A percentile compares a stretch with the other conserved stretches of the same genome.
These are phyloP conservation scores for Aspergillus pseudoviridinutans DNA, from an alignment of 2,329 filamentous ascomycete species.

Conservation along the genomic window DNA sequence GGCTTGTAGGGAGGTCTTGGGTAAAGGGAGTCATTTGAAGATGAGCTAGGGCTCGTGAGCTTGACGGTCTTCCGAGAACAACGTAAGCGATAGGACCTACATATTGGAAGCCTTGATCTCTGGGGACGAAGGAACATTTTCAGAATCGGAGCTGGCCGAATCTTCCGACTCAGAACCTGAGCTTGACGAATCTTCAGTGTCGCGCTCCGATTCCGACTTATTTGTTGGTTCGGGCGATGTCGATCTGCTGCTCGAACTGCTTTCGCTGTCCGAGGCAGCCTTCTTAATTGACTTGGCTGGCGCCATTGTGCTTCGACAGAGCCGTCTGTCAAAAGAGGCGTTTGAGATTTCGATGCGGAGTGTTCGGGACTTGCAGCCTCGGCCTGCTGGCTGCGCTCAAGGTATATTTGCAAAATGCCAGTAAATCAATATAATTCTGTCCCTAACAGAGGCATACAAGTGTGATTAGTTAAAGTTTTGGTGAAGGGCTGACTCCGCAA, in stretches of 20 bases:
- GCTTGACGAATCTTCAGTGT: constrained; percentile 14
- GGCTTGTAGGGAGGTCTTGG: constrained; percentile 38
- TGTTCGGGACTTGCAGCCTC: background rate
- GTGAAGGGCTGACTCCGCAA: background rate
- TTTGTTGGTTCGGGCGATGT: constrained; percentile 23
- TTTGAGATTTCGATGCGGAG: constrained; percentile 9
- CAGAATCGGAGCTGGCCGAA: constrained; percentile 12
- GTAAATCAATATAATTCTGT: background rate
- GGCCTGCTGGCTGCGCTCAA: background rate
- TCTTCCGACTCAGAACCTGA: constrained; percentile 17
- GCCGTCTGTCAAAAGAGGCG: background rate
- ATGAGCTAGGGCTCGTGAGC: constrained; percentile 3
- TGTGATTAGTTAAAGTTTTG: background rate
- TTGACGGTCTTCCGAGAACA: background rate
- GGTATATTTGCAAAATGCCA: background rate
- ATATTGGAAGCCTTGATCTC: constrained; percentile 8
- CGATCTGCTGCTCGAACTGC: constrained; percentile 24
- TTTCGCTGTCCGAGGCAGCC: constrained; percentile 18
- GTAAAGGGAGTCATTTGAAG: constrained; percentile 17
- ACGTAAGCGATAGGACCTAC: background rate
- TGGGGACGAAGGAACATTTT: background rate
- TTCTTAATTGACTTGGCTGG: constrained; percentile 4
- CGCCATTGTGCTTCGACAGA: constrained; percentile 18
- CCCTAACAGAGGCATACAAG: background rate
- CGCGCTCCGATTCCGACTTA: constrained; percentile 16